phyloP scores from a whole-genome alignment of 2,329 filamentous ascomycete genomes.

The Xylariaceae sp. region DNA sequence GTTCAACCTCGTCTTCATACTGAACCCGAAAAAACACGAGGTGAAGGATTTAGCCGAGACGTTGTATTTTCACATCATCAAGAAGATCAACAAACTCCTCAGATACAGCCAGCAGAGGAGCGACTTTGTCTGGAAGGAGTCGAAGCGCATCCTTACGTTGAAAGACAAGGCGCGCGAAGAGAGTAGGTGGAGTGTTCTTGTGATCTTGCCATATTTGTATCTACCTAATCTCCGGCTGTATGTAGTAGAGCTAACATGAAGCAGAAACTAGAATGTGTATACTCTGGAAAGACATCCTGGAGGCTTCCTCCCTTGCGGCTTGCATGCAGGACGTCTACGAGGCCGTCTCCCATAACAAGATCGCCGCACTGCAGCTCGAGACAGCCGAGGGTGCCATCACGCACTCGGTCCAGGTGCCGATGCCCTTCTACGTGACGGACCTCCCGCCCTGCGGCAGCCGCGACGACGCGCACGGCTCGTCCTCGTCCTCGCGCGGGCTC shows the following conservation, averaged over 20 bases:
- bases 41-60: slow-evolving; percentile 69
- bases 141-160: slow-evolving; percentile 72
- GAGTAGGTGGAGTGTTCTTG: slow-evolving; percentile 35
- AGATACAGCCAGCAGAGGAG: slow-evolving; percentile 88
- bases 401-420: slow-evolving; percentile 60
- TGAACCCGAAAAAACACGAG: slow-evolving; percentile 75
- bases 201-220: background rate
- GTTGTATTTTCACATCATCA: slow-evolving; percentile 82
- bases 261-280: slow-evolving; percentile 56
- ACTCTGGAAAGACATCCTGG: slow-evolving; percentile 67
- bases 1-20: slow-evolving; percentile 95
- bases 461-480: slow-evolving; percentile 44
- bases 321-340: slow-evolving; percentile 80
- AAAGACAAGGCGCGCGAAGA: slow-evolving; percentile 73
- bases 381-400: slow-evolving; percentile 54
- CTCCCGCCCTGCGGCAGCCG: slow-evolving; percentile 41
- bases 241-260: too few species aligned
- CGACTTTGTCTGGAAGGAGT: slow-evolving; percentile 89
- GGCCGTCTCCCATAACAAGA: slow-evolving; percentile 76
- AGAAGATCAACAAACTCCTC: slow-evolving; percentile 86
- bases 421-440: slow-evolving; percentile 67
- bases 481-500: slow-evolving; percentile 61
- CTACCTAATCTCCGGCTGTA: slow-evolving; percentile 13
- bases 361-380: slow-evolving; percentile 77
- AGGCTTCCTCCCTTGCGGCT: slow-evolving; percentile 72